These are phyloP conservation scores for Termitomyces eurrhizus DNA, from an alignment of 768 basidiomycete species.

Conservation along the genomic window DNA sequence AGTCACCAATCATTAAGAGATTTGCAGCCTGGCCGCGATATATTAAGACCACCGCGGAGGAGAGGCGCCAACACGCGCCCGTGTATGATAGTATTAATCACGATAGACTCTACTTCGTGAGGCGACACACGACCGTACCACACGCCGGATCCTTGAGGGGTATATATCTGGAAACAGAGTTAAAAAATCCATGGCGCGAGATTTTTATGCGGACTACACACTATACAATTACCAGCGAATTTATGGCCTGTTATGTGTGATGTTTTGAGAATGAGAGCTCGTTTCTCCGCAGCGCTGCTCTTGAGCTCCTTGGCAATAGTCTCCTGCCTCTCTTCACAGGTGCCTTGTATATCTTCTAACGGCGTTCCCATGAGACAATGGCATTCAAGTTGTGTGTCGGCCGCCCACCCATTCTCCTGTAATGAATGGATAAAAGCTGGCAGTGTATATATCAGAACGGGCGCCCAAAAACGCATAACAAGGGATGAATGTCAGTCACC, in stretches of 20 bases:
- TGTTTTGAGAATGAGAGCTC: conserved; percentile 78
- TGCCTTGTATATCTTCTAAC: conserved; percentile 56
- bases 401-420: conserved; percentile 68
- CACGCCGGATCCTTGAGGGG: conserved; percentile 77
- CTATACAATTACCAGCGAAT: conserved; percentile 88
- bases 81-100: conserved; percentile 80
- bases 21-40: conserved; percentile 64
- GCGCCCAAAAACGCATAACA: neutral
- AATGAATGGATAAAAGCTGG: conserved; percentile 62
- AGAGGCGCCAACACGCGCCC: conserved; percentile 84
- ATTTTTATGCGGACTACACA: conserved; percentile 35
- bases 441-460: conserved; percentile 2
- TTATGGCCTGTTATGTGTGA: conserved; percentile 95
- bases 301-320: conserved; percentile 50
- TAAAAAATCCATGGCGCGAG: neutral
- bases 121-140: conserved; percentile 96
- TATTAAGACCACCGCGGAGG: conserved; percentile 81
- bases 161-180: conserved; percentile 63
- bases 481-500: conserved; percentile 35
- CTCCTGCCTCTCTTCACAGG: conserved; percentile 49
- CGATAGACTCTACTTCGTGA: conserved; percentile 82
- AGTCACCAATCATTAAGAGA: conserved; percentile 68
- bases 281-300: conserved; percentile 51
- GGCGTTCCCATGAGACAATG: conserved; percentile 45
- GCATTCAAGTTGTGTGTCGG: conserved; percentile 70